Evolutionary conservation across 1,284 basidiomycete species (phyloP), one percentile per base, ranked within the genome.

Genomic region (Cutaneotrichosporon cyanovorans): DNA sequence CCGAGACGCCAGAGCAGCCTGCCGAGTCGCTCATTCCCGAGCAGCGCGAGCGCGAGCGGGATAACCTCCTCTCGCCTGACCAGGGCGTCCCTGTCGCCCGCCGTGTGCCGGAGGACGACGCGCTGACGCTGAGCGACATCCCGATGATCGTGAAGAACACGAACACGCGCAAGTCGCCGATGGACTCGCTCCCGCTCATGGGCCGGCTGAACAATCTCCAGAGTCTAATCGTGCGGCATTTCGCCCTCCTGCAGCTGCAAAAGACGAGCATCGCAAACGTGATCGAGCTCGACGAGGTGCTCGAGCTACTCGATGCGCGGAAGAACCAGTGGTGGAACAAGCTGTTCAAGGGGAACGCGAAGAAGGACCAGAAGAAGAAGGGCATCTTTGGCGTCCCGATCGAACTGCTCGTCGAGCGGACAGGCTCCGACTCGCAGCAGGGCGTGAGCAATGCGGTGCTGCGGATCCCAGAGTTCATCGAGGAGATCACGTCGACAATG

Each of bases 401-500:
- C 50, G 93, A 99, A 62, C 76, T 91, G 33, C 77, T 99, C 30
- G 89, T 96, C n/a, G 92, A 97, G 61, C 79, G 85, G 49, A 91
- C 92, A 62, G 93, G 93, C 2, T 84, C 88, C 8, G 95, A 98
- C 73, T 96, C 92, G 19, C 50, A 57, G 19, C 74, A 88, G 56
- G 80, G 90, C 45, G 91, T 91, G 22, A 87, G 88, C 21, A 86
- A 88, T n/a, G 80, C 85, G 18, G 82, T 81, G 33, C 68, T 98
- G 53, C 79, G 89, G 56, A 84, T 99, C 22, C 93, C 93, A 7
- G 95, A 88, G 68, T 96, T 98, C 67, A 87, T 99, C 51, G 95
- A 98, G 67, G 95, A 98, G 63, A 85, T 96, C 45, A 82, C 98
- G 34, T 93, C 89, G 45, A 91, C 95, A 3, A 97, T 99, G 93